Evolutionary conservation across 805 yeast species (phyloP).

Genomic region (Spathaspora passalidarum): DNA sequence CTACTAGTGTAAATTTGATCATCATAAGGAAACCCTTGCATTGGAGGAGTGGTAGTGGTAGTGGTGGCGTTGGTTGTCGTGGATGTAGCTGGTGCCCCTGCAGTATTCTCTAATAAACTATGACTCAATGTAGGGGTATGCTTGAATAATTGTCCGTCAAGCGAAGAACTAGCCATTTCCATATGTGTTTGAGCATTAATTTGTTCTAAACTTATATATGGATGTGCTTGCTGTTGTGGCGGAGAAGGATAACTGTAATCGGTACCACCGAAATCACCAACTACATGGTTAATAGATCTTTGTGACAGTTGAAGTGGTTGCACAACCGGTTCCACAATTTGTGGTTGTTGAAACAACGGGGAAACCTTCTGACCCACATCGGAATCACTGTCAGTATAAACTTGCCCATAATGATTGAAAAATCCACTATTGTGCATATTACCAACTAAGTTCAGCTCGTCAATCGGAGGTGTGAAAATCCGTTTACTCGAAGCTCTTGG

Average conservation of each 20-base stretch:
- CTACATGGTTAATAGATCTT: not conserved
- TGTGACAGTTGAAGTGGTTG: not conserved
- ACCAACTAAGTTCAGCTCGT: constrained; percentile 4
- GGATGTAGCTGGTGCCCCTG: not conserved
- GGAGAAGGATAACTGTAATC: not conserved
- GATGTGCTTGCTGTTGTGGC: constrained; percentile 7
- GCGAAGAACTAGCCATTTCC: not conserved
- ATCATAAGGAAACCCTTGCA: constrained; percentile 18
- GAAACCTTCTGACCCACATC: constrained; percentile 2
- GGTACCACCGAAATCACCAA: not conserved
- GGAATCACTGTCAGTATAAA: constrained; percentile 10
- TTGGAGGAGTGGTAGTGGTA: constrained; percentile 2
- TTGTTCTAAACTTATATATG: constrained; percentile 11
- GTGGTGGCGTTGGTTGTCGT: not conserved
- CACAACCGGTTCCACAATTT: not conserved
- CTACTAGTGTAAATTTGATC: constrained; percentile 14
- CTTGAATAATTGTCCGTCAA: constrained; percentile 3
- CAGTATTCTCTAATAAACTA: constrained; percentile 1
- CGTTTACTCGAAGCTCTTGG: constrained; percentile 7
- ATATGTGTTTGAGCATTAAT: constrained; percentile 10
- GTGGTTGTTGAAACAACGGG: constrained; percentile 3
- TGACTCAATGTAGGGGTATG: constrained; percentile 4
- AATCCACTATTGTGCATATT: constrained; percentile 2
- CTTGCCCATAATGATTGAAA: constrained; percentile 14
- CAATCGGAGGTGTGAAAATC: constrained; percentile 13